A percentile compares a stretch with the other conserved stretches of the same genome.
These are phyloP conservation scores for Suillus placidus DNA, from an alignment of 768 basidiomycete species.

Conservation along the genomic window DNA sequence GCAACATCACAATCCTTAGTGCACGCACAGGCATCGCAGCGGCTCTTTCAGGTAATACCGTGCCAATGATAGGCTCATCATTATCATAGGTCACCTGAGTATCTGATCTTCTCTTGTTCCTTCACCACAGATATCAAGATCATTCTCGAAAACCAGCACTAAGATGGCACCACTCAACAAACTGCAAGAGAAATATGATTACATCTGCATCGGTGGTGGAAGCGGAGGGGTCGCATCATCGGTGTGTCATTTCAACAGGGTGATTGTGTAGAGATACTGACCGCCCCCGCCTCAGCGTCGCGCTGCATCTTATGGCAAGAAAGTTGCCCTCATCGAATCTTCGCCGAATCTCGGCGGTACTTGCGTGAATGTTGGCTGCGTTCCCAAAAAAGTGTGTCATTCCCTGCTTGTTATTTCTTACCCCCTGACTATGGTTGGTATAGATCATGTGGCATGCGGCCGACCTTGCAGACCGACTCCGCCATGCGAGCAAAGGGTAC, in stretches of 20 bases:
- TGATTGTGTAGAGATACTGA: slow-evolving; percentile 15
- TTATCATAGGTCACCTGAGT: not conserved
- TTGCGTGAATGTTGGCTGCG: slow-evolving; percentile 98
- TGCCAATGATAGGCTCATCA: slow-evolving; percentile 15
- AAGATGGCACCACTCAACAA: slow-evolving; percentile 75
- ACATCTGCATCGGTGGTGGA: slow-evolving; percentile 89
- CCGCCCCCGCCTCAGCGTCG: slow-evolving; percentile 61
- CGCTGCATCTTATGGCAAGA: slow-evolving; percentile 89
- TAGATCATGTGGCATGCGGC: slow-evolving; percentile 99
- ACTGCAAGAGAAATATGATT: slow-evolving; percentile 77
- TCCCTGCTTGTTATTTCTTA: not conserved
- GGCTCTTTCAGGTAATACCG: slow-evolving; percentile 30
- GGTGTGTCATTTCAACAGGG: slow-evolving; percentile 50
- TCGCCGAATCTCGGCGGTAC: slow-evolving; percentile 84
- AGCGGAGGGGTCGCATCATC: slow-evolving; percentile 91
- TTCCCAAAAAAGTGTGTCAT: slow-evolving; percentile 85
- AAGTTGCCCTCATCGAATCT: slow-evolving; percentile 87
- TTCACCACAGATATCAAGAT: slow-evolving; percentile 47
- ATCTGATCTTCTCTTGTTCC: slow-evolving; percentile 3
- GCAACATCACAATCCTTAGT: slow-evolving; percentile 11
- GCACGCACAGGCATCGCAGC: slow-evolving; percentile 14
- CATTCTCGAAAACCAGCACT: slow-evolving; percentile 40
- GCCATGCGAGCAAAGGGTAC: slow-evolving; percentile 73
- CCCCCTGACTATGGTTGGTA: slow-evolving; percentile 9
- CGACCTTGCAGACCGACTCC: slow-evolving; percentile 83